Evolutionary conservation across 495 filamentous ascomycete genomes (phyloP).

Genomic region (Penicillium crystallinum): DNA sequence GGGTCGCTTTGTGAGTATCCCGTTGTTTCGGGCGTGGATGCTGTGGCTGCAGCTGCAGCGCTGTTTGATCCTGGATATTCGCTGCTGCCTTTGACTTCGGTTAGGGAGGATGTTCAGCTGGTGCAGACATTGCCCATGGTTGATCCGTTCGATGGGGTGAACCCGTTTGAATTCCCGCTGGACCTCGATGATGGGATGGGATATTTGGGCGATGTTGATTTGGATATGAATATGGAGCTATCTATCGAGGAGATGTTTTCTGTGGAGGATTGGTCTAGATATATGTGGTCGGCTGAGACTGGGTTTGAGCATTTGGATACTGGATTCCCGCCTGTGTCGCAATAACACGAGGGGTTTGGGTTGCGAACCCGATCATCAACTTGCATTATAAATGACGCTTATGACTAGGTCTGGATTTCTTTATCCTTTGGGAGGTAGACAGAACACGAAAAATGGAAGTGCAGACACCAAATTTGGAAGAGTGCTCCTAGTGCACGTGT

Average conservation of each 20-base stretch:
- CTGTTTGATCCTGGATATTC: constrained; percentile 22
- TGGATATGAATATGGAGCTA: constrained; percentile 25
- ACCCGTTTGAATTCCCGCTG: constrained; percentile 23
- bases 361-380: background rate
- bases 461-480: background rate
- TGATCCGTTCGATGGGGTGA: constrained; percentile 16
- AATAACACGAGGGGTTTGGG: constrained; percentile 12
- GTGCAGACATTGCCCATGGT: constrained; percentile 13
- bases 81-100: constrained; percentile 7
- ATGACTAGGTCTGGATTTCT: background rate
- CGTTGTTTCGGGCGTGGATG: background rate
- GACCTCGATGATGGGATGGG: background rate
- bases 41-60: background rate
- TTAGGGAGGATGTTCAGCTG: background rate
- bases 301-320: constrained; percentile 27
- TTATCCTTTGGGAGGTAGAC: background rate
- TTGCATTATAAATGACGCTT: constrained; percentile 10
- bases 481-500: too few relatives aligned
- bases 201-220: constrained; percentile 3
- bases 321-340: constrained; percentile 14
- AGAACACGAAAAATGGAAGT: background rate
- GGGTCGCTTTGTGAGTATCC: constrained; percentile 10
- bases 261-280: constrained; percentile 30
- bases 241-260: constrained; percentile 19
- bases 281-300: constrained; percentile 28